Evolutionary conservation across 148 eudicot genomes (phyloP).

Genomic region (Beta vulgaris): DNA sequence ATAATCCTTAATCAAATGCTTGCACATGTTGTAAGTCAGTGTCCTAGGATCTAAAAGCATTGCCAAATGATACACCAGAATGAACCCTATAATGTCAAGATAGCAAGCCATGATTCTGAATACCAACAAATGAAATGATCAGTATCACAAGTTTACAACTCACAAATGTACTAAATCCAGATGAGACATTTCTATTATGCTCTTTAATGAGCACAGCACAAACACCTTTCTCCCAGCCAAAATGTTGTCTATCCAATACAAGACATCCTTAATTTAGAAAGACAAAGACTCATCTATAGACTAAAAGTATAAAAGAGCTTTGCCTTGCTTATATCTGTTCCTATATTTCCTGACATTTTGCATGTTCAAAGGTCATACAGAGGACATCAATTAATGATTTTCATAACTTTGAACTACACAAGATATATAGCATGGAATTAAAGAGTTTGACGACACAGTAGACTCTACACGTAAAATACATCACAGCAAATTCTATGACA

Average conservation of each 20-base stretch:
- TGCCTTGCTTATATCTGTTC: not conserved
- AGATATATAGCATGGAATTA: not conserved
- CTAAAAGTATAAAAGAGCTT: not conserved
- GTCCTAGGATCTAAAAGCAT: not conserved
- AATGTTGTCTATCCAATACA: too few relatives aligned
- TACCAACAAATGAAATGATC: not conserved
- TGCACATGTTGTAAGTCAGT: not conserved
- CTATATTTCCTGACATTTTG: not conserved
- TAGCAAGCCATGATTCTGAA: not conserved
- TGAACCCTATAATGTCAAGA: not conserved
- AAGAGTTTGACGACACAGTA: not conserved
- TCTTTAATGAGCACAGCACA: not conserved
- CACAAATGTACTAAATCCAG: not conserved
- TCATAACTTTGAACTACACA: not conserved
- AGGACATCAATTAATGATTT: not conserved
- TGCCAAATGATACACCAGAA: not conserved
- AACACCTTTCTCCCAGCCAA: not conserved
- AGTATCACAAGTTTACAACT: not conserved
- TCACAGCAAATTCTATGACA: not conserved
- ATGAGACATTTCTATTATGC: too few relatives aligned
- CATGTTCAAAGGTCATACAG: slow-evolving; percentile 1
- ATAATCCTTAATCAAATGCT: not conserved
- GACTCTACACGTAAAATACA: not conserved
- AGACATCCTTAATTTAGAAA: not conserved
- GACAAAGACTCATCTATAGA: not conserved